Evolutionary conservation across 2,329 filamentous ascomycete species (phyloP).

Genomic region (Botryotinia convoluta): DNA sequence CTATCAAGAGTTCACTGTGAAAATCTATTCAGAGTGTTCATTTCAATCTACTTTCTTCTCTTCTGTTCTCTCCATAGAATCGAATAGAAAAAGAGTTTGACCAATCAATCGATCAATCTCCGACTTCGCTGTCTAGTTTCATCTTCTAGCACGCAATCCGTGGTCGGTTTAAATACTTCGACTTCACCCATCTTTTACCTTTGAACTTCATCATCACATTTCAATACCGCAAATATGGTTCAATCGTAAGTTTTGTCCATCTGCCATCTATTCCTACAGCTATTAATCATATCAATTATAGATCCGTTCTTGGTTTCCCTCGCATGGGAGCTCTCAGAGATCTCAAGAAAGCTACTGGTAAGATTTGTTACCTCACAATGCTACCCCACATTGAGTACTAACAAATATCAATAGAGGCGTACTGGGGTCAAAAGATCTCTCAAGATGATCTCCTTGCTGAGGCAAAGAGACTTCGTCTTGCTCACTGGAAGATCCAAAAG

Average conservation of each 20-base stretch:
- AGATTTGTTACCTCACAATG: background rate
- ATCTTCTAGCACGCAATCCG: conserved; percentile 16
- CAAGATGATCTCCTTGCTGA: conserved; percentile 87
- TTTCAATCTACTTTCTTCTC: background rate
- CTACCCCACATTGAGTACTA: conserved; percentile 21
- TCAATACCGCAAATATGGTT: conserved; percentile 50
- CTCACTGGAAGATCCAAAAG: conserved; percentile 99
- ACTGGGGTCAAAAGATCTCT: conserved; percentile 93
- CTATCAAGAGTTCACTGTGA: background rate
- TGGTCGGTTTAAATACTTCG: background rate
- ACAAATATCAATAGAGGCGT: conserved; percentile 64
- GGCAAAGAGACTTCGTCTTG: conserved; percentile 93
- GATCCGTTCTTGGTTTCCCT: conserved; percentile 90
- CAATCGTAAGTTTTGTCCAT: conserved; percentile 51
- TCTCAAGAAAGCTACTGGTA: conserved; percentile 92
- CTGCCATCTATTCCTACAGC: conserved; percentile 15
- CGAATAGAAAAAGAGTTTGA: conserved; percentile 7
- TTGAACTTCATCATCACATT: conserved; percentile 13
- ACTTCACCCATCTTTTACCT: background rate
- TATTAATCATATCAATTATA: conserved; percentile 25
- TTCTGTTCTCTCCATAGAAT: background rate
- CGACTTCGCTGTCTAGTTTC: conserved; percentile 18
- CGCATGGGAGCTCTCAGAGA: conserved; percentile 98
- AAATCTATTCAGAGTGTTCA: background rate
- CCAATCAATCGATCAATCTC: background rate